phyloP scores from a whole-genome alignment of 768 basidiomycete species.

The Exsudoporus frostii region DNA sequence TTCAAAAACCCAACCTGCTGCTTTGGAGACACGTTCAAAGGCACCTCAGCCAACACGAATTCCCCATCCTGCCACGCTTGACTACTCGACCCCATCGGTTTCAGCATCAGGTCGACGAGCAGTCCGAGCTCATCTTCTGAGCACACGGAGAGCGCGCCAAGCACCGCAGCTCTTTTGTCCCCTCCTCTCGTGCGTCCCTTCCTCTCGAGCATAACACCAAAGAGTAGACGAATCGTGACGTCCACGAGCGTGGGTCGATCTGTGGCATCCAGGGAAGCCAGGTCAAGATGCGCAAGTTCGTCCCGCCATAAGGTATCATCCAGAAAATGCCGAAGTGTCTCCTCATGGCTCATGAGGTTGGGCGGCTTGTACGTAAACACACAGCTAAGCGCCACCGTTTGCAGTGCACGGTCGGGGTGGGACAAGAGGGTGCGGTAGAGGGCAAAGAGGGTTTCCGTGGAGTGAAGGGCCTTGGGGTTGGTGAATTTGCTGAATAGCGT shows the following conservation, averaged over 20 bases:
- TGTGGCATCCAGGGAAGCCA: constrained; percentile 51
- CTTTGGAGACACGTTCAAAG: constrained; percentile 43
- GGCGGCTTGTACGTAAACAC: constrained; percentile 79
- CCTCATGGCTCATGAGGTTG: constrained; percentile 49
- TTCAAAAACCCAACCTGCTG: constrained; percentile 85
- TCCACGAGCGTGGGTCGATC: constrained; percentile 68
- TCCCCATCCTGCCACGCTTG: constrained; percentile 18
- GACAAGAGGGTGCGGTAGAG: constrained; percentile 77
- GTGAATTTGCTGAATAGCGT: constrained; percentile 83
- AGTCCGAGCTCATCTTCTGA: constrained; percentile 68
- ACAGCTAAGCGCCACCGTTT: constrained; percentile 72
- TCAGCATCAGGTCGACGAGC: constrained; percentile 85
- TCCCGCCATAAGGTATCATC: constrained; percentile 92
- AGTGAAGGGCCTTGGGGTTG: constrained; percentile 88
- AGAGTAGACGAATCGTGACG: constrained; percentile 71
- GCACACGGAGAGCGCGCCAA: constrained; percentile 68
- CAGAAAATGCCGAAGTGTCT: constrained; percentile 65
- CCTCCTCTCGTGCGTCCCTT: constrained; percentile 65
- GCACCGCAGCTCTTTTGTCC: constrained; percentile 68
- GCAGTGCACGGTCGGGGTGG: constrained; percentile 78
- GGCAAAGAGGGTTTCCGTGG: constrained; percentile 57
- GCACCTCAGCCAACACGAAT: constrained; percentile 32
- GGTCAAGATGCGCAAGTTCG: constrained; percentile 68
- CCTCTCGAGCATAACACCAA: constrained; percentile 83
- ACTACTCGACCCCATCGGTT: constrained; percentile 51